Conservation (phyloP, 768 basidiomycete species). For the Tulasnella sp. region DNA sequence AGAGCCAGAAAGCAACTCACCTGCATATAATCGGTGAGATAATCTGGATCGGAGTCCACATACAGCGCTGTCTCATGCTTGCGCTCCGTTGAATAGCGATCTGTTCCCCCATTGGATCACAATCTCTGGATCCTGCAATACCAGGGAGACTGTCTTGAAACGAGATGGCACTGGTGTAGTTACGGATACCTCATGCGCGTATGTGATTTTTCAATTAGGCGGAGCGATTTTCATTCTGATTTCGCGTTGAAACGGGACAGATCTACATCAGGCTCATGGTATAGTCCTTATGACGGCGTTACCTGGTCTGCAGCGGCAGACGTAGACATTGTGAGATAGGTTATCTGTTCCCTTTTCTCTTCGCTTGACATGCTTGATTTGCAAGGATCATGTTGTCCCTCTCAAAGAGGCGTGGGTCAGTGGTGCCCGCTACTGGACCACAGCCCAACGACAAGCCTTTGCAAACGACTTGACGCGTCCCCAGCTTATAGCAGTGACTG, state of each 20-base stretch:
- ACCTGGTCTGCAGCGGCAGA: conserved; percentile 29
- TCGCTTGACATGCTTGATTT: not conserved
- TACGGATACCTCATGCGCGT: conserved; percentile 28
- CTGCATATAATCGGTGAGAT: conserved; percentile 9
- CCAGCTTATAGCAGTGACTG: conserved; percentile 40
- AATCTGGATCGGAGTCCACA: too few species aligned
- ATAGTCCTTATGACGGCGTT: conserved; percentile 40
- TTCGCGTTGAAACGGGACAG: not conserved
- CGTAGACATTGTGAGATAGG: conserved; percentile 37
- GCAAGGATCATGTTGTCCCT: conserved; percentile 41
- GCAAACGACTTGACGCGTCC: conserved; percentile 46
- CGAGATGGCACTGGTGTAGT: conserved; percentile 31
- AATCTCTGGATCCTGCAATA: conserved; percentile 18
- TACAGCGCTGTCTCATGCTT: too few species aligned
- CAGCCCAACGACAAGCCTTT: conserved; percentile 36
- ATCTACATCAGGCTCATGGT: conserved; percentile 39
- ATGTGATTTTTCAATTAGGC: not conserved
- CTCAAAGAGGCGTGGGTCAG: conserved; percentile 46
- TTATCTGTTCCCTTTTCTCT: not conserved
- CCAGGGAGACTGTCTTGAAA: conserved; percentile 21
- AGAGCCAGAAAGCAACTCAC: not conserved
- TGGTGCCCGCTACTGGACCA: conserved; percentile 41
- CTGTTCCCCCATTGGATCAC: conserved; percentile 15
- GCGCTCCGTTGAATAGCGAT: too few species aligned
- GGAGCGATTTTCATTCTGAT: not conserved